A percentile compares a stretch with the other conserved stretches of the same genome.
phyloP scores from a whole-genome alignment of 164 flowering plant genomes.

The Malania oleifera region DNA sequence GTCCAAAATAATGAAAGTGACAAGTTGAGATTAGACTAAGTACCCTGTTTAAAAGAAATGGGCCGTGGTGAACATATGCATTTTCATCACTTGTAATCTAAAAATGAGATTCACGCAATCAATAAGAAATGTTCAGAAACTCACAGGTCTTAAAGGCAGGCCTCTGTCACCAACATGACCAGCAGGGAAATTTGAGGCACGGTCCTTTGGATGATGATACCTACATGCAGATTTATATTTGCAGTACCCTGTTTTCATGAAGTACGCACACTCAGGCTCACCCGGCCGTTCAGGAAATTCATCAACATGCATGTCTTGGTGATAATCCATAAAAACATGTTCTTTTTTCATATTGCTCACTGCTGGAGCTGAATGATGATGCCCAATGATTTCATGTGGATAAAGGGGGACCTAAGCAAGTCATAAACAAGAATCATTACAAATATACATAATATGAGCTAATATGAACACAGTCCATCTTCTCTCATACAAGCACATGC shows the following conservation, averaged over 20 bases:
- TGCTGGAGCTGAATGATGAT: neutral
- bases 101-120: no score
- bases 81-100: no score
- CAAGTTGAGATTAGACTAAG: no score
- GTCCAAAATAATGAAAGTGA: no score
- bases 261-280: conserved; percentile 16
- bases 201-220: conserved; percentile 19
- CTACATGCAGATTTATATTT: conserved; percentile 16
- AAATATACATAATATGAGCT: neutral
- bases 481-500: neutral
- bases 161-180: neutral
- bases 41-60: no score
- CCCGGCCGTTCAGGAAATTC: conserved; percentile 24
- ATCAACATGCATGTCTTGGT: conserved; percentile 1
- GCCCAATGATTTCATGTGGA: neutral
- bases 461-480: neutral
- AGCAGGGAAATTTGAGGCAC: neutral
- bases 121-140: neutral
- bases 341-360: neutral
- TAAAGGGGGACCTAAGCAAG: neutral
- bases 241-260: conserved; percentile 18
- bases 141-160: conserved; percentile 1
- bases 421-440: neutral
- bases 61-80: no score
- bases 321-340: neutral